Conservation (phyloP, 257 asterid species). For the Leptodermis oblonga region DNA sequence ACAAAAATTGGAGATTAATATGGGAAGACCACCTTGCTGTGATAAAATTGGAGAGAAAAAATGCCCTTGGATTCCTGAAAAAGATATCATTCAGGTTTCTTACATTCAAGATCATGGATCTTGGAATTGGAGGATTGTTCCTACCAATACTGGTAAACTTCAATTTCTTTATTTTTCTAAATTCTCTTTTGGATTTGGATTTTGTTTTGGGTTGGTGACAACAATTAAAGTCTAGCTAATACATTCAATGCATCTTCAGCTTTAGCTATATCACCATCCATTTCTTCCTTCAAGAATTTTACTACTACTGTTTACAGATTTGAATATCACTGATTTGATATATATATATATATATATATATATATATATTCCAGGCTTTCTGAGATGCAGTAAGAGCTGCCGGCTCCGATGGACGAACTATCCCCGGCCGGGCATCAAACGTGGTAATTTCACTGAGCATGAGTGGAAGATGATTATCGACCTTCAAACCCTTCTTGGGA, state of each 20-base stretch:
- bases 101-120: conserved; percentile 82
- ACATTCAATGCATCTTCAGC: conserved; percentile 32
- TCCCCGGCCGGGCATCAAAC: conserved; percentile 83
- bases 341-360: no score
- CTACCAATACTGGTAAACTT: conserved; percentile 54
- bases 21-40: conserved; percentile 91
- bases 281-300: conserved; percentile 20
- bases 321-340: neutral
- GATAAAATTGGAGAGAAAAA: conserved; percentile 64
- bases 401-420: conserved; percentile 89
- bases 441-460: conserved; percentile 63
- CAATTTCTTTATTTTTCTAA: no score
- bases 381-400: conserved; percentile 89
- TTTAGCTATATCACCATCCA: conserved; percentile 17
- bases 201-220: conserved; percentile 37
- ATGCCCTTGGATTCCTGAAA: conserved; percentile 93
- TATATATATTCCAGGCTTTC: conserved; percentile 52
- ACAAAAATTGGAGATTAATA: conserved; percentile 6
- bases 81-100: conserved; percentile 68
- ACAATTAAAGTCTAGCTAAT: conserved; percentile 36
- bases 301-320: no score
- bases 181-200: neutral
- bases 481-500: conserved; percentile 88
- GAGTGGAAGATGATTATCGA: conserved; percentile 79
- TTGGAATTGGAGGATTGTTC: conserved; percentile 76